A percentile compares a stretch with the other conserved stretches of the same genome.
Conservation (phyloP, 2,329 filamentous ascomycete genomes). For the Dactylonectria macrodidyma region DNA sequence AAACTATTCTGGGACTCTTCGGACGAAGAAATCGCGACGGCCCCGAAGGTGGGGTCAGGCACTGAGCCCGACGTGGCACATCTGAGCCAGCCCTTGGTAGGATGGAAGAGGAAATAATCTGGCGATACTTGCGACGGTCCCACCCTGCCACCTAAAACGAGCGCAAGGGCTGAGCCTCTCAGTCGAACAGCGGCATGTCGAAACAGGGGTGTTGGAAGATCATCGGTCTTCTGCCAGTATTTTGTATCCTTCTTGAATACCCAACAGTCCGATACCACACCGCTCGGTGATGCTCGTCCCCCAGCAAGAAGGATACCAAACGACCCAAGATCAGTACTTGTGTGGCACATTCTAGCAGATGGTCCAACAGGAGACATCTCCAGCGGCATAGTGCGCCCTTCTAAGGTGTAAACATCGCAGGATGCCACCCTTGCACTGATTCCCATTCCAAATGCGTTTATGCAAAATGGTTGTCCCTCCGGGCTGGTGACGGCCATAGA, state of each 20-base stretch:
- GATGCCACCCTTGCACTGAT: slow-evolving; percentile 62
- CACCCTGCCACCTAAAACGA: slow-evolving; percentile 76
- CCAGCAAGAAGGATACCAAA: slow-evolving; percentile 77
- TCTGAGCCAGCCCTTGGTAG: slow-evolving; percentile 61
- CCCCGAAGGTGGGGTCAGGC: slow-evolving; percentile 61
- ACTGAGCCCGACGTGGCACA: slow-evolving; percentile 56
- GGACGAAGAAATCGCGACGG: slow-evolving; percentile 53
- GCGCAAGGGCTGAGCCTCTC: slow-evolving; percentile 62
- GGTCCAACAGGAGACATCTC: slow-evolving; percentile 51
- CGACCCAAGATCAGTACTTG: slow-evolving; percentile 75
- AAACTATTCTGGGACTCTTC: slow-evolving; percentile 38
- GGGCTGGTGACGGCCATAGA: slow-evolving; percentile 59
- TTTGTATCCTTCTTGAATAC: slow-evolving; percentile 68
- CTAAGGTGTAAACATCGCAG: slow-evolving; percentile 64
- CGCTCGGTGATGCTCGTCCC: slow-evolving; percentile 83
- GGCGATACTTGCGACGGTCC: slow-evolving; percentile 63
- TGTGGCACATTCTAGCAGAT: slow-evolving; percentile 78
- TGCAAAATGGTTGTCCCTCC: slow-evolving; percentile 60
- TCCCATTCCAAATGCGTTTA: slow-evolving; percentile 62
- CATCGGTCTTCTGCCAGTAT: slow-evolving; percentile 75
- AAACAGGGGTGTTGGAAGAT: slow-evolving; percentile 80
- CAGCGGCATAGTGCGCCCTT: slow-evolving; percentile 35
- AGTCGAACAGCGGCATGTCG: slow-evolving; percentile 77
- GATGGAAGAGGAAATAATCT: slow-evolving; percentile 68
- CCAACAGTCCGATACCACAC: slow-evolving; percentile 82